Evolutionary conservation across 257 asterid species (phyloP).

Genomic region (Jaltomata sinuosa): DNA sequence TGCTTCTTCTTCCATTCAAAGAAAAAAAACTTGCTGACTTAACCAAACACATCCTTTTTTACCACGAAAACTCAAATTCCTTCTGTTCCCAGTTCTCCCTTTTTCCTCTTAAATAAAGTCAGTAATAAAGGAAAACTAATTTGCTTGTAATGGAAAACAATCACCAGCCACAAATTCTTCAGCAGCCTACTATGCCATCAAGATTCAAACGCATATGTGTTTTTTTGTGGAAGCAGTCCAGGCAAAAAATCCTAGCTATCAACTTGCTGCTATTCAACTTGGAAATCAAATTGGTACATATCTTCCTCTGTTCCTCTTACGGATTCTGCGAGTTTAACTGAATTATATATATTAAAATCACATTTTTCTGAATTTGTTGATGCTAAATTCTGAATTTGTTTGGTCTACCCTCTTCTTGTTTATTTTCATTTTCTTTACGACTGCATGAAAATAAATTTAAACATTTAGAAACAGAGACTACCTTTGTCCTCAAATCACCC

Average conservation of each 20-base stretch:
- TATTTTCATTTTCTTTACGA: neutral
- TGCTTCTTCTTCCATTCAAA: neutral
- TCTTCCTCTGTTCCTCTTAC: neutral
- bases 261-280: slow-evolving; percentile 68
- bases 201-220: slow-evolving; percentile 76
- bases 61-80: neutral
- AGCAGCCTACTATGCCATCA: slow-evolving; percentile 26
- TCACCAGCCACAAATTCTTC: slow-evolving; percentile 4
- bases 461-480: neutral
- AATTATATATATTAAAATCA: neutral
- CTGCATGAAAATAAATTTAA: neutral
- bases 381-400: neutral
- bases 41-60: neutral
- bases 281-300: slow-evolving; percentile 57
- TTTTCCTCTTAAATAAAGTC: neutral
- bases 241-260: slow-evolving; percentile 75
- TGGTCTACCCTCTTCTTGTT: neutral
- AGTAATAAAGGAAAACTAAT: neutral
- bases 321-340: neutral
- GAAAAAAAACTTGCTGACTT: slow-evolving; percentile 11
- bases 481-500: neutral
- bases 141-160: slow-evolving; percentile 39
- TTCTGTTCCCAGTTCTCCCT: neutral
- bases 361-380: neutral
- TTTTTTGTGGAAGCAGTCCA: slow-evolving; percentile 79